These are phyloP conservation scores for Vitis labrusca DNA, from an alignment of 164 flowering plant genomes.

Conservation along the genomic window DNA sequence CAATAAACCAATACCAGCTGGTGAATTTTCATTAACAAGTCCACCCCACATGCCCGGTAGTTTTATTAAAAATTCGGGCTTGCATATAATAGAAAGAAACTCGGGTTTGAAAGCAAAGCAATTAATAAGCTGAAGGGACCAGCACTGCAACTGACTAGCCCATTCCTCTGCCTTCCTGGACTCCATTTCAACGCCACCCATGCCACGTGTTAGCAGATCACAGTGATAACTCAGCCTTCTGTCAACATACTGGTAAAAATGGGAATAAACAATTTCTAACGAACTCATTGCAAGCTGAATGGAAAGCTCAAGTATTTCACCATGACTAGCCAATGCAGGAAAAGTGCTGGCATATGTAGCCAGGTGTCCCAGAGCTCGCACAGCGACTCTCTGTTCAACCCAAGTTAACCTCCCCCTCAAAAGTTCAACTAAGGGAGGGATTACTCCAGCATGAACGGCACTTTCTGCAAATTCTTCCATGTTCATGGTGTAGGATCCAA, in stretches of 20 bases:
- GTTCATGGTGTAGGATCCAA: constrained; percentile 99
- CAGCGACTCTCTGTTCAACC: constrained; percentile 99
- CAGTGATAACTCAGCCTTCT: constrained; percentile 90
- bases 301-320: constrained; percentile 91
- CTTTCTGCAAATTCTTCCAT: constrained; percentile 95
- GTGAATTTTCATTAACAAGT: constrained; percentile 96
- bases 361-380: constrained; percentile 93
- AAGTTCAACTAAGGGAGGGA: constrained; percentile 90
- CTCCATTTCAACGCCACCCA: constrained; percentile 99
- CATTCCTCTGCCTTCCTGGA: constrained; percentile 99
- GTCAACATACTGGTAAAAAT: constrained; percentile 84
- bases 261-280: constrained; percentile 89
- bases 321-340: constrained; percentile 77
- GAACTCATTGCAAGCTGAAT: constrained; percentile 95
- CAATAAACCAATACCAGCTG: constrained; percentile 94
- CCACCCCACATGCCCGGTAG: constrained; percentile 99
- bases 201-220: constrained; percentile 97
- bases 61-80: constrained; percentile 76
- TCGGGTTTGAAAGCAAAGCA: constrained; percentile 97
- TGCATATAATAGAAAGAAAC: constrained; percentile 88
- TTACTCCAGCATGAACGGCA: constrained; percentile 89
- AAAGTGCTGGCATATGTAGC: constrained; percentile 91
- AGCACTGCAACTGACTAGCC: constrained; percentile 99
- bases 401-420: constrained; percentile 92
- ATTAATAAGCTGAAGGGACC: constrained; percentile 98